phyloP scores from a whole-genome alignment of 768 basidiomycete genomes.

The Suillus subluteus region DNA sequence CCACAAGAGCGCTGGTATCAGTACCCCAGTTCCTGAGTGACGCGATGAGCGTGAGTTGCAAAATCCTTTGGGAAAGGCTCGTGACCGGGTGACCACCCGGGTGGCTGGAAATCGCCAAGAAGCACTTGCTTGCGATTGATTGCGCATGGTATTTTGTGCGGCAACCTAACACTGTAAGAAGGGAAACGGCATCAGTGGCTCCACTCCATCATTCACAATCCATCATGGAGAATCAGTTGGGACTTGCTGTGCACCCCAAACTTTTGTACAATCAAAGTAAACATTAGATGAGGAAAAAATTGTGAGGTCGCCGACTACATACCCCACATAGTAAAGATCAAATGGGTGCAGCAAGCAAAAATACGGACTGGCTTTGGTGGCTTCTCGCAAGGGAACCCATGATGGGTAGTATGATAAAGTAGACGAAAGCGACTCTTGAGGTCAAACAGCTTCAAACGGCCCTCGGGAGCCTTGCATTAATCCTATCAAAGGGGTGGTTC shows the following conservation, averaged over 20 bases:
- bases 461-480: neutral
- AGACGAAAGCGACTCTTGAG: neutral
- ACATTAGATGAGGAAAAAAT: neutral
- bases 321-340: neutral
- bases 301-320: neutral
- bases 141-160: constrained; percentile 19
- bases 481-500: neutral
- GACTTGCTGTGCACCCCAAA: neutral
- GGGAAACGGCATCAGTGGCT: neutral
- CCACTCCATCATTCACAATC: too few species aligned
- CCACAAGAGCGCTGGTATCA: constrained; percentile 17
- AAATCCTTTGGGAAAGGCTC: constrained; percentile 13
- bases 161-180: neutral
- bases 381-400: neutral
- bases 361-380: neutral
- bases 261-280: neutral
- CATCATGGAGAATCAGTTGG: constrained; percentile 4
- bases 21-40: constrained; percentile 35
- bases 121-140: constrained; percentile 9
- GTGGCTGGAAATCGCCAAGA: constrained; percentile 19
- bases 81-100: constrained; percentile 3
- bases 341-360: neutral
- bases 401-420: neutral
- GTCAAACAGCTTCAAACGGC: neutral
- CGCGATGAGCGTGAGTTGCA: constrained; percentile 17